Conservation (phyloP, 495 filamentous ascomycete genomes). For the Xylaria castorea region DNA sequence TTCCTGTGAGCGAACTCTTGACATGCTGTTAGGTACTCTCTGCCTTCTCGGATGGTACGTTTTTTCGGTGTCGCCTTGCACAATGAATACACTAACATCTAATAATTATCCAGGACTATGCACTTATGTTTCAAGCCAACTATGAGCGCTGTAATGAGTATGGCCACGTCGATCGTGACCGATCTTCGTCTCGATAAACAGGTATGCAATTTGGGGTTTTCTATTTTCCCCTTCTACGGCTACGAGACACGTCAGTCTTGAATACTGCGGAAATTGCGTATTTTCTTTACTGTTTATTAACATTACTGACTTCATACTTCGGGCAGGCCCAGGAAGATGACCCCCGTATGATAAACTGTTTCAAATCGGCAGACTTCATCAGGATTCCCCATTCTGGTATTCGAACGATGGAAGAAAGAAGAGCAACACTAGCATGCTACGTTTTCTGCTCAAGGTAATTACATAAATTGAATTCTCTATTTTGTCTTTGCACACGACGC, state of each 20-base stretch:
- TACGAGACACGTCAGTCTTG: background rate
- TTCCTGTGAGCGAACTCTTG: conserved; percentile 51
- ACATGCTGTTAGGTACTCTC: conserved; percentile 58
- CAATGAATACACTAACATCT: background rate
- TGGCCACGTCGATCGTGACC: conserved; percentile 58
- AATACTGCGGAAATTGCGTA: background rate
- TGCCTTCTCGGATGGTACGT: conserved; percentile 53
- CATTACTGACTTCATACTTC: background rate
- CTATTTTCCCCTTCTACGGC: background rate
- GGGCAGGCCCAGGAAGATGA: conserved; percentile 35
- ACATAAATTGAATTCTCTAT: background rate
- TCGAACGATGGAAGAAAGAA: conserved; percentile 42
- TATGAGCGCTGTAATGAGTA: conserved; percentile 52
- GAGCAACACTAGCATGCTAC: conserved; percentile 37
- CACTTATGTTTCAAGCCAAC: conserved; percentile 43
- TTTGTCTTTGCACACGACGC: background rate
- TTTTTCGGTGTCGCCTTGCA: background rate
- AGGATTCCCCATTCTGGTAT: conserved; percentile 24
- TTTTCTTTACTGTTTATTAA: background rate
- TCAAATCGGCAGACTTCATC: conserved; percentile 34
- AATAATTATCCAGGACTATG: conserved; percentile 34
- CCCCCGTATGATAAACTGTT: conserved; percentile 33
- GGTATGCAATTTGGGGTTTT: background rate
- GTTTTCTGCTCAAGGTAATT: conserved; percentile 36
- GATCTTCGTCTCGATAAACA: conserved; percentile 64